Evolutionary conservation across 352 stramenopile species (phyloP).

Genomic region (Pythium oligandrum): DNA sequence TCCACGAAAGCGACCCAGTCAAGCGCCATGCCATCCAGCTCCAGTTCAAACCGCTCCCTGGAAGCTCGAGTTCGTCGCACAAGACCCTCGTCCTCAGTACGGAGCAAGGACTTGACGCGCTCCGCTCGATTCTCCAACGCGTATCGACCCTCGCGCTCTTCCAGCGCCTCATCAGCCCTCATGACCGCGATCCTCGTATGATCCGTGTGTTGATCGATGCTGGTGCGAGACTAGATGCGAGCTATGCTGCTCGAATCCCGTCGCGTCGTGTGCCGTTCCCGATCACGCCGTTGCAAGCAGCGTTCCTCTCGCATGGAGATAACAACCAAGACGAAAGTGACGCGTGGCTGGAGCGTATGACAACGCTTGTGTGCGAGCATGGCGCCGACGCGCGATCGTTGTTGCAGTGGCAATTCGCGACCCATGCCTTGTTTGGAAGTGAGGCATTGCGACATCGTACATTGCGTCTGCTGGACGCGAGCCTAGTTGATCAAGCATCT

Average conservation of each 20-base stretch:
- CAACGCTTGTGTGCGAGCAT: conserved; percentile 28
- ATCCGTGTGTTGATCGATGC: conserved; percentile 41
- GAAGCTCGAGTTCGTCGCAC: conserved; percentile 28
- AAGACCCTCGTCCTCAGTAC: conserved; percentile 47
- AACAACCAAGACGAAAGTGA: no score
- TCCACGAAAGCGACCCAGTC: conserved; percentile 40
- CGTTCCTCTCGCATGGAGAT: no score
- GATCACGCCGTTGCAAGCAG: conserved; percentile 21
- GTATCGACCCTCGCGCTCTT: conserved; percentile 60
- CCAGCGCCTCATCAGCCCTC: conserved; percentile 29
- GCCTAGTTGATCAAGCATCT: conserved; percentile 16
- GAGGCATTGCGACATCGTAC: conserved; percentile 4
- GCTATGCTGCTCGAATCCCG: conserved; percentile 25
- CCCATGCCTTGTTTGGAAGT: conserved; percentile 37
- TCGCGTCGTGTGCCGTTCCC: conserved; percentile 6
- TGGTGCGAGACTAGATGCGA: conserved; percentile 48
- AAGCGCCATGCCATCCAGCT: conserved; percentile 44
- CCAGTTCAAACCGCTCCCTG: conserved; percentile 38
- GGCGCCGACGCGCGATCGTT: conserved; percentile 37
- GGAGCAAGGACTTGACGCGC: conserved; percentile 26
- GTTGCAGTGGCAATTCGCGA: conserved; percentile 58
- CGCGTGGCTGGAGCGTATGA: no score
- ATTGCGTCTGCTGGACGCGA: no score
- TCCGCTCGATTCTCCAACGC: conserved; percentile 33
- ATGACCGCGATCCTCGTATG: conserved; percentile 19